Evolutionary conservation across 139 green algal genomes (phyloP).

Genomic region (Picochlorum sp.): DNA sequence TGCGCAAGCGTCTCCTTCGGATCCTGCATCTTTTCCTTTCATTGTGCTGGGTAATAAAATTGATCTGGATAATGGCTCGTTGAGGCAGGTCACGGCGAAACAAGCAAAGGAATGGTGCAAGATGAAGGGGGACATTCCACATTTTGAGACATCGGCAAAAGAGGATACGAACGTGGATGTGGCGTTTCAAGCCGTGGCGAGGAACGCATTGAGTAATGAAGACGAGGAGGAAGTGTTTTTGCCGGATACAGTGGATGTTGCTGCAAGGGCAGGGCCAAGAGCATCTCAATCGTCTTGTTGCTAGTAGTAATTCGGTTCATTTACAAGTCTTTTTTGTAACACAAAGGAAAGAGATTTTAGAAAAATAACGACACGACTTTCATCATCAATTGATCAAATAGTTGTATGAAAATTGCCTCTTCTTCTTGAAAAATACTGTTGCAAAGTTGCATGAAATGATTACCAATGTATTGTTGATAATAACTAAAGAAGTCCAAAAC

Average conservation of each 20-base stretch:
- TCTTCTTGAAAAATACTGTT: not conserved
- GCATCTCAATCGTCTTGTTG: conserved; percentile 59
- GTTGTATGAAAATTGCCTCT: not conserved
- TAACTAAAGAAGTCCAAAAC: too few species aligned
- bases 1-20: conserved; percentile 76
- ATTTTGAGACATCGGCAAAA: conserved; percentile 92
- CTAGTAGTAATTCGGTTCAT: too few species aligned
- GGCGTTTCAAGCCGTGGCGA: conserved; percentile 83
- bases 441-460: too few species aligned
- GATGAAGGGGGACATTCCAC: conserved; percentile 82
- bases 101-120: conserved; percentile 88
- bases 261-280: conserved; percentile 34
- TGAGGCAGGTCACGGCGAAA: conserved; percentile 81
- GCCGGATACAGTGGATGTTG: conserved; percentile 89
- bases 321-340: too few species aligned
- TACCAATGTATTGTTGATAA: too few species aligned
- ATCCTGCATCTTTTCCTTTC: conserved; percentile 96
- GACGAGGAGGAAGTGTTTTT: conserved; percentile 75
- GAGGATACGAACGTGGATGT: conserved; percentile 88
- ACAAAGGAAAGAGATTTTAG: not conserved
- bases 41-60: conserved; percentile 98
- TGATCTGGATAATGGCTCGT: conserved; percentile 74
- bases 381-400: conserved; percentile 2
- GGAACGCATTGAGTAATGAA: conserved; percentile 86
- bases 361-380: not conserved